Percentiles rank a stretch among this genome's conserved stretches.
Conservation (phyloP, 129 eudicot species). For the Deinandra increscens region DNA sequence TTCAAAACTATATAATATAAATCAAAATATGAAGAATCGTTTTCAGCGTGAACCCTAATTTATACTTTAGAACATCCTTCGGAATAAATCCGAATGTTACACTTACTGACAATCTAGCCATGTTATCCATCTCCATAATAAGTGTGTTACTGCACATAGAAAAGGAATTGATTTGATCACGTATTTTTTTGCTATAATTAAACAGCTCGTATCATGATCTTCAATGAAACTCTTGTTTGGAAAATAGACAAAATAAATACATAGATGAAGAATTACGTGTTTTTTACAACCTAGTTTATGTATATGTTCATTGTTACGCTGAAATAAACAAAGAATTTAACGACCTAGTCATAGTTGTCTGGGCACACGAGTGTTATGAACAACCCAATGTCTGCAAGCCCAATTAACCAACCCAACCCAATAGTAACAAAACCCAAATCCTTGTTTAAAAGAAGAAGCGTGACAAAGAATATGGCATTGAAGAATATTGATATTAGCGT, state of each 20-base stretch:
- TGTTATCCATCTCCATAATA: slow-evolving; percentile 86
- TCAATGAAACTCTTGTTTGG: no score
- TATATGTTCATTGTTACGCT: no score
- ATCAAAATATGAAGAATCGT: neutral
- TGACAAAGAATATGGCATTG: no score
- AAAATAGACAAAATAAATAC: neutral
- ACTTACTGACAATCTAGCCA: slow-evolving; percentile 67
- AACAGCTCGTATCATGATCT: neutral
- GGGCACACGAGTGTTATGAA: no score
- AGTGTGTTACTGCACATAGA: slow-evolving; percentile 53
- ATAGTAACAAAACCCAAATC: no score
- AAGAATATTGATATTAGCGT: no score
- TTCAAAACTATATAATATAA: neutral
- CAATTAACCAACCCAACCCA: no score
- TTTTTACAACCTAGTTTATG: no score
- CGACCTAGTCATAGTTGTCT: no score
- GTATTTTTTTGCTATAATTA: neutral
- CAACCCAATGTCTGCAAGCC: no score
- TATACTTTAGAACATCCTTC: slow-evolving; percentile 78
- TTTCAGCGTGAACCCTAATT: neutral
- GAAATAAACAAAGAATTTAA: no score
- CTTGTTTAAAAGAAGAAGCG: no score
- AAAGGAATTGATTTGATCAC: neutral
- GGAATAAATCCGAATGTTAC: slow-evolving; percentile 79
- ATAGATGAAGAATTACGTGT: neutral